Percentiles rank a stretch among this genome's conserved stretches.
Conservation (phyloP, 208 protist genomes). For the Wallacemonas sp. region DNA sequence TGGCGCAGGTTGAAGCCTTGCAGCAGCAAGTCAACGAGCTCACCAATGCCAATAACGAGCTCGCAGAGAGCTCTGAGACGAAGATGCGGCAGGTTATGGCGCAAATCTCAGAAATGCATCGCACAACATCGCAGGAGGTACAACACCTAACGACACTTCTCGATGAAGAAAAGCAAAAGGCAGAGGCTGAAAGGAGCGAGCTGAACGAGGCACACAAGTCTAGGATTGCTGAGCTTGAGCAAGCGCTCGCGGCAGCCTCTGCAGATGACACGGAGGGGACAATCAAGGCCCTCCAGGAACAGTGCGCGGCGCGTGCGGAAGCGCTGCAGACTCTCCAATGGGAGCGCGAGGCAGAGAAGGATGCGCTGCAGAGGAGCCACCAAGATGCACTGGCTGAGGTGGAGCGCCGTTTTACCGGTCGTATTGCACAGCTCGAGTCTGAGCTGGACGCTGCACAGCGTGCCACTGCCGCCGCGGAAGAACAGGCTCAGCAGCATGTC, state of each 20-base stretch:
- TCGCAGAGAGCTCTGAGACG: constrained; percentile 25
- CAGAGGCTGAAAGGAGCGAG: background rate
- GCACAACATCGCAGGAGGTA: constrained; percentile 1
- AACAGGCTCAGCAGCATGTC: background rate
- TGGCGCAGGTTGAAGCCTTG: constrained; percentile 13
- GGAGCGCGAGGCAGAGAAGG: background rate
- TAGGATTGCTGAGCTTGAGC: background rate
- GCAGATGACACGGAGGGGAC: background rate
- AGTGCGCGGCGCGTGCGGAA: background rate
- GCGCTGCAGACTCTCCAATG: background rate
- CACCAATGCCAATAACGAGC: constrained; percentile 17
- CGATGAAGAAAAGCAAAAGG: constrained; percentile 3
- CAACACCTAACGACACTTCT: background rate
- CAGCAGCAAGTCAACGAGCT: constrained; percentile 22
- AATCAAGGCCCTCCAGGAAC: background rate
- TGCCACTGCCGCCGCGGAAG: background rate
- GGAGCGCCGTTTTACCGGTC: too few species aligned
- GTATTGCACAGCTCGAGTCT: background rate
- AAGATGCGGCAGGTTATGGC: constrained; percentile 23
- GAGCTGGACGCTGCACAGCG: background rate
- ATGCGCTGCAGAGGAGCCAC: background rate
- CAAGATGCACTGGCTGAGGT: background rate
- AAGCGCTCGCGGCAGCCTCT: background rate
- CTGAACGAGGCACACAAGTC: constrained; percentile 7
- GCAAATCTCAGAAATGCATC: constrained; percentile 15